Evolutionary conservation across 176 grass and related monocot genomes (phyloP), one percentile per base, ranked within the genome.

Genomic region (Oryza coarctata): DNA sequence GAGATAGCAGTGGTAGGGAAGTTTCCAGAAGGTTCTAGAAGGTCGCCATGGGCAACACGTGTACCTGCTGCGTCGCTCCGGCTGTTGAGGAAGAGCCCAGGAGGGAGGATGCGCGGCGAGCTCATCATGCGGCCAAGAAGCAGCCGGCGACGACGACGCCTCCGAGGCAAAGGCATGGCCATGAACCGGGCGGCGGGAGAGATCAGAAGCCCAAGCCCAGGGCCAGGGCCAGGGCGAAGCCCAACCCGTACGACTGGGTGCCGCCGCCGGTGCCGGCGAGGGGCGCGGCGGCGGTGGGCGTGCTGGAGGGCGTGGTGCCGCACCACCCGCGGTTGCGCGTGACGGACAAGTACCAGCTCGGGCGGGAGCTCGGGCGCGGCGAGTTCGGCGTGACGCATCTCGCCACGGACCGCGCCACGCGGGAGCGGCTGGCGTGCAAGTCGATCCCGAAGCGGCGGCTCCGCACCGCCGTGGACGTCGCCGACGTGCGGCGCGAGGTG

Each of bases 401-500:
- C 1, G 90, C 90, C 77, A 92, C 90, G 25, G 93, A 95, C 83
- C 80, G 81, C 12, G 85, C 86, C 22, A 88, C 77, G 73, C 74
- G 76, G 23, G 89, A 90, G 74, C 80, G 68, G 15, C 83, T 88
- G n/a, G 90, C 93, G 20, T 95, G 93, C 87, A 95, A 95, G 87
- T 95, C 90, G 25, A 91, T 91, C 73, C 86, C 90, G 7, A 91
- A 91, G 74, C 82, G 82, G 3, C 78, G 86, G 3, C 93, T 95
- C 4, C 87, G 87, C 31, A 95, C 90, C 0, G 87, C 85, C 0
- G 65, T 95, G 7, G 93, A 95, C 81, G 87, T 95, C 0, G 93
- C 88, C 10, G 93, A 95, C 88, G 93, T 95, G 41, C 68, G 90
- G 0, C 82, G 93, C 0, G 93, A 95, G 90, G 91, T 94, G 41